phyloP scores from a whole-genome alignment of 2,329 filamentous ascomycete genomes.

The Cryphonectria carpinicola region DNA sequence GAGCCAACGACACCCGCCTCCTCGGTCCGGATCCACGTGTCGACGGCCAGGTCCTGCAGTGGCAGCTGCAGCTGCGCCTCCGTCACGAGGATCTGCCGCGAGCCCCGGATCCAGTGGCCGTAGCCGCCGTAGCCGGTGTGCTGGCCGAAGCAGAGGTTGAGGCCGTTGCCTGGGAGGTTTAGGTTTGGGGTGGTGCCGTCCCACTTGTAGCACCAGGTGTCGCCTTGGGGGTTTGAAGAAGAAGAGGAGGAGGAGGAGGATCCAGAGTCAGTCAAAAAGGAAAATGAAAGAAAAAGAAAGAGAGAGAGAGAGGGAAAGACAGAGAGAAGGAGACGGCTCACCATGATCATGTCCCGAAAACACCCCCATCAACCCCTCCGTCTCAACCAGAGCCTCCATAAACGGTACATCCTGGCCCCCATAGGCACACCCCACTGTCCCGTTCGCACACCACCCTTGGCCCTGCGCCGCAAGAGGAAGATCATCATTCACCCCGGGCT shows the following conservation, averaged over 20 bases:
- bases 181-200: conserved; percentile 30
- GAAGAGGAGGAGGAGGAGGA: neutral
- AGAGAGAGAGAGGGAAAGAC: too few relatives aligned
- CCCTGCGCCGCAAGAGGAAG: conserved; percentile 37
- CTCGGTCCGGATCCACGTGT: conserved; percentile 59
- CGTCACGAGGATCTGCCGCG: conserved; percentile 48
- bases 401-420: conserved; percentile 56
- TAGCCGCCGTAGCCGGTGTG: conserved; percentile 74
- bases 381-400: conserved; percentile 57
- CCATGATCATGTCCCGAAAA: conserved; percentile 64
- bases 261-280: neutral
- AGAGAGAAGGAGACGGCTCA: neutral
- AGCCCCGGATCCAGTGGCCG: conserved; percentile 65
- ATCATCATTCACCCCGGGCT: conserved; percentile 44
- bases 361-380: conserved; percentile 52
- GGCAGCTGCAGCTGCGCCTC: conserved; percentile 28
- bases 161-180: conserved; percentile 42
- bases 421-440: conserved; percentile 37
- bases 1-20: conserved; percentile 47
- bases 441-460: conserved; percentile 39
- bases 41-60: conserved; percentile 36
- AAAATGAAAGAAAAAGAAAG: too few relatives aligned
- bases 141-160: conserved; percentile 55
- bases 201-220: conserved; percentile 54
- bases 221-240: conserved; percentile 34